A percentile compares a stretch with the other conserved stretches of the same genome.
Evolutionary conservation across 331 rosid species (phyloP).

Genomic region (Pyrus hybrid): DNA sequence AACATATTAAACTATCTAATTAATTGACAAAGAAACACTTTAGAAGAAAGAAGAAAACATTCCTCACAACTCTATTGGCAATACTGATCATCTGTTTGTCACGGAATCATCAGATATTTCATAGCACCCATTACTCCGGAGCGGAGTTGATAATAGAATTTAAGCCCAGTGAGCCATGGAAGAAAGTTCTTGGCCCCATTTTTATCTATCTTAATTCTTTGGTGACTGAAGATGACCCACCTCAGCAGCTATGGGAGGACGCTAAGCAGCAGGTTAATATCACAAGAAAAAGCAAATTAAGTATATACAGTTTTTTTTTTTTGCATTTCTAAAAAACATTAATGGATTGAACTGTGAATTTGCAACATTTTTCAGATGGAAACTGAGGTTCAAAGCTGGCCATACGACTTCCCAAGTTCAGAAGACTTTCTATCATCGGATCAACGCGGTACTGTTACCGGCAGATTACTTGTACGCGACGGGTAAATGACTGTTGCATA

Average conservation of each 20-base stretch:
- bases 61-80: too few species aligned
- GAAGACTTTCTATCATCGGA: constrained; percentile 18
- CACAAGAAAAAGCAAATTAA: neutral
- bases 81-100: too few species aligned
- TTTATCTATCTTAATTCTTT: constrained; percentile 32
- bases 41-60: too few species aligned
- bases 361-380: constrained; percentile 21
- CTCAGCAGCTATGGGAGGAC: constrained; percentile 31
- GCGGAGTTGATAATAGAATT: constrained; percentile 30
- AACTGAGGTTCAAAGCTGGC: constrained; percentile 36
- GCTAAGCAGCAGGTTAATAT: constrained; percentile 30
- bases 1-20: too few species aligned
- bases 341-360: neutral
- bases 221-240: constrained; percentile 8
- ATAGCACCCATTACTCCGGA: constrained; percentile 41
- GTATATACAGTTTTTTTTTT: neutral
- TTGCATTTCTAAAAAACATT: neutral
- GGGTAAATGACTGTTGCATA: neutral
- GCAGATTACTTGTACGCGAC: constrained; percentile 24
- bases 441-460: constrained; percentile 23
- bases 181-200: constrained; percentile 37
- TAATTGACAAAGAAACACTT: too few species aligned
- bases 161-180: constrained; percentile 29
- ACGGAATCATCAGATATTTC: constrained; percentile 23
- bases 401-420: constrained; percentile 31